Evolutionary conservation across 306 rosid genomes (phyloP), one percentile per base, ranked within the genome.

Genomic region (Dryas octopetala): DNA sequence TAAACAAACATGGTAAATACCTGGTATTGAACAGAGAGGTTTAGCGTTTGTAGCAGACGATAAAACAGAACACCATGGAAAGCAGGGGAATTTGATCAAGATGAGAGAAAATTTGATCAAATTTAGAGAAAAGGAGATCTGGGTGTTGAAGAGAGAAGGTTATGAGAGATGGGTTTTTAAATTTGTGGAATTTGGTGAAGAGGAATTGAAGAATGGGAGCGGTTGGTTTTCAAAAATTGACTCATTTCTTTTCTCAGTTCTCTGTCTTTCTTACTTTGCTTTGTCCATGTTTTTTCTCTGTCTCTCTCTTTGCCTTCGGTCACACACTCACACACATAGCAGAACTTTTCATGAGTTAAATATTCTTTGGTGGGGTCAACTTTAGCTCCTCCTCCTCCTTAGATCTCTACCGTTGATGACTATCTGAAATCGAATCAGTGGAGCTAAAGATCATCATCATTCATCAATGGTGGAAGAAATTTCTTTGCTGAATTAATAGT

Each of bases 161-260:
- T 74, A 4, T n/a, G 40, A 46, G 43, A 28, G 74, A 62, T 70
- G 83, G 85, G 76, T n/a, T 85, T 86, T 79, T 76, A 57, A 89
- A 81, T 47, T 78, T 17, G 77, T 74, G 77, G 85, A 72, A 85
- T 86, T 89, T 84, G 91, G 91, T 78, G 89, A 63, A 76, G 82
- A 66, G 45, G 64, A 76, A 63, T 79, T 75, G 86, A 57, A 71
- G 62, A 70, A 78, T 58, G 79, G 89, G 89, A 86, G 98, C 86
- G 84, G 83, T 85, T 86, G 86, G 84, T 74, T 59, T 85, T 85
- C 68, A 74, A 85, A 85, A 78, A 61, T 47, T 66, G 78, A 68
- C 32, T 8, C 4, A 9, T 51, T 15, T 40, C 14, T 41, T 60
- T 19, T 45, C 78, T 76, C 70, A 32, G 53, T 53, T 73, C 79